A percentile compares a stretch with the other conserved stretches of the same genome.
Evolutionary conservation across 176 grass and related monocot species (phyloP).

Genomic region (Oryza meyeriana): DNA sequence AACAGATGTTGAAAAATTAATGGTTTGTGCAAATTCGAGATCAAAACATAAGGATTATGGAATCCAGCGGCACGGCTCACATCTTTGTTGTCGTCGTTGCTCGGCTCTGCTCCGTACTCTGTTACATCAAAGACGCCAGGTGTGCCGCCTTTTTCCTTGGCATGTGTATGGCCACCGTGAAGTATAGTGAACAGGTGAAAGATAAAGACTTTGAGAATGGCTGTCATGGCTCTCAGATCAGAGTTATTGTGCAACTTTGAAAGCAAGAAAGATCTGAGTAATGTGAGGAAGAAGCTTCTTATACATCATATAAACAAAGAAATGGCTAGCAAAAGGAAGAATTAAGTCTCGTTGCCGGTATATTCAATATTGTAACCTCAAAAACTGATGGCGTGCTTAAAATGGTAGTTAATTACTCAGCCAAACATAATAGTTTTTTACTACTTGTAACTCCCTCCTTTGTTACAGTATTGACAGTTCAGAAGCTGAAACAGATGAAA

Average conservation of each 20-base stretch:
- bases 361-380: conserved; percentile 12
- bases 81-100: conserved; percentile 34
- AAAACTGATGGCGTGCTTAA: not conserved
- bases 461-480: not conserved
- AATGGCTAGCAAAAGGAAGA: not conserved
- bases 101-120: conserved; percentile 33
- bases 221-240: not conserved
- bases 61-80: not conserved
- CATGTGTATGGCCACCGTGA: not conserved
- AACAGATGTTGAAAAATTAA: no score
- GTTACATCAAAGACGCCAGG: conserved; percentile 30
- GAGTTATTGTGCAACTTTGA: no score
- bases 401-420: not conserved
- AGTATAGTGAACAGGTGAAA: not conserved
- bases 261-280: not conserved
- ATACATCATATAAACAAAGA: conserved; percentile 2
- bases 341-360: not conserved
- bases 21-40: no score
- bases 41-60: not conserved
- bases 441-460: not conserved
- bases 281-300: not conserved
- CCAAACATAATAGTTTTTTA: not conserved
- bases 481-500: no score
- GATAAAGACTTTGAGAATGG: not conserved
- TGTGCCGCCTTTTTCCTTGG: no score